These are phyloP conservation scores for Colletotrichum salicis DNA, from an alignment of 2,329 filamentous ascomycete genomes.

Conservation along the genomic window DNA sequence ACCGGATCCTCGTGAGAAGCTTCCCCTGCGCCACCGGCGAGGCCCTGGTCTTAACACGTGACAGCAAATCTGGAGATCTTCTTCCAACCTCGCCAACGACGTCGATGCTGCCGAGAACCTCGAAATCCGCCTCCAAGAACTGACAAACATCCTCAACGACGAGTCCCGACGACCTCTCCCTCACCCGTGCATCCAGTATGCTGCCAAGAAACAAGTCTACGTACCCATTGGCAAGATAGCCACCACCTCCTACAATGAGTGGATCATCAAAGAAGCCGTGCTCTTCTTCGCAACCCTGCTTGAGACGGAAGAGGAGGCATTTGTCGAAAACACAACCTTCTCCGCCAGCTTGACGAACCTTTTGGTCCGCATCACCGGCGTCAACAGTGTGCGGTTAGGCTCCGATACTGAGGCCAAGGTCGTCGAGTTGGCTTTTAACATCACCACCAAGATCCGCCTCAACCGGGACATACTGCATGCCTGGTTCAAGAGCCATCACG, in stretches of 20 bases:
- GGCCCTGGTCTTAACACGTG: not conserved
- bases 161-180: conserved; percentile 89
- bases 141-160: conserved; percentile 81
- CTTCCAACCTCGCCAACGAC: conserved; percentile 69
- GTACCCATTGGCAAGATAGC: conserved; percentile 90
- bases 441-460: conserved; percentile 93
- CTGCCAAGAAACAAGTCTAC: conserved; percentile 87
- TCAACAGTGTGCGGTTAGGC: conserved; percentile 77
- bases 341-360: conserved; percentile 89
- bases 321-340: conserved; percentile 87
- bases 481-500: conserved; percentile 81
- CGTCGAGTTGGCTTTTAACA: conserved; percentile 93
- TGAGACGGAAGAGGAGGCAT: conserved; percentile 95
- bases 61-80: conserved; percentile 65
- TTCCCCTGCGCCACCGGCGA: not conserved
- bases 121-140: conserved; percentile 70
- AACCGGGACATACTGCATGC: conserved; percentile 87
- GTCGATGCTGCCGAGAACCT: conserved; percentile 71
- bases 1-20: conserved; percentile 67
- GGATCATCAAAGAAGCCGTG: conserved; percentile 85
- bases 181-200: conserved; percentile 91
- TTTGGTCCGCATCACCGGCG: conserved; percentile 80
- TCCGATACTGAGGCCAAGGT: conserved; percentile 87
- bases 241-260: conserved; percentile 83
- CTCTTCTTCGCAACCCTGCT: conserved; percentile 90